Conservation (phyloP, 163 green algal species). For the Chlamydomonas reinhardtii region DNA sequence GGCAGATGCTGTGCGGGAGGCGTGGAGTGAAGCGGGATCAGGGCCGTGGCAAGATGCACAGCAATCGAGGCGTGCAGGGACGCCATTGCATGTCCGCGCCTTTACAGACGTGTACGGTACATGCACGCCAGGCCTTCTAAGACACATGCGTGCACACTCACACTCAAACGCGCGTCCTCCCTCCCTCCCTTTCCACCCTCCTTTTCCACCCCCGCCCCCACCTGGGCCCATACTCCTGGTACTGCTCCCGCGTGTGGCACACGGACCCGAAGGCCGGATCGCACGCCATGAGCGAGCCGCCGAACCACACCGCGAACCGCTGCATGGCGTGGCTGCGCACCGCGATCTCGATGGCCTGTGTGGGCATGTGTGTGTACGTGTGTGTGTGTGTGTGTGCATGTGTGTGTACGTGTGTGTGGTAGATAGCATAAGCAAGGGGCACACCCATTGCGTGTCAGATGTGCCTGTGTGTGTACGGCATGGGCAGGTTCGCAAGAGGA, state of each 20-base stretch:
- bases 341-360: slow-evolving; percentile 62
- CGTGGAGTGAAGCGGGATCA: no score
- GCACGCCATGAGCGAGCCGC: slow-evolving; percentile 77
- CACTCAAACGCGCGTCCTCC: no score
- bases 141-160: no score
- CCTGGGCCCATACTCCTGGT: slow-evolving; percentile 45
- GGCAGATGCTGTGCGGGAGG: slow-evolving; percentile 33
- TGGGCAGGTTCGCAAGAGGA: no score
- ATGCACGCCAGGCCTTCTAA: no score
- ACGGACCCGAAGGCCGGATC: slow-evolving; percentile 15
- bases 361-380: not conserved
- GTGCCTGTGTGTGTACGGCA: not conserved
- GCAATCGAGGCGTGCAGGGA: no score
- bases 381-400: not conserved
- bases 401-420: not conserved
- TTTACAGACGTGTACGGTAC: no score
- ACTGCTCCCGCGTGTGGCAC: slow-evolving; percentile 39
- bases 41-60: no score
- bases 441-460: not conserved
- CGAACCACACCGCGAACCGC: slow-evolving; percentile 87
- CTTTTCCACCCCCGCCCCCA: not conserved
- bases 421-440: no score
- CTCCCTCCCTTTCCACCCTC: no score
- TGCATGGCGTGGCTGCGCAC: slow-evolving; percentile 81
- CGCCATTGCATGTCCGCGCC: no score